Percentiles rank a stretch among this genome's conserved stretches.
Evolutionary conservation across 805 yeast species (phyloP).

Genomic region (Candida endomychidarum): DNA sequence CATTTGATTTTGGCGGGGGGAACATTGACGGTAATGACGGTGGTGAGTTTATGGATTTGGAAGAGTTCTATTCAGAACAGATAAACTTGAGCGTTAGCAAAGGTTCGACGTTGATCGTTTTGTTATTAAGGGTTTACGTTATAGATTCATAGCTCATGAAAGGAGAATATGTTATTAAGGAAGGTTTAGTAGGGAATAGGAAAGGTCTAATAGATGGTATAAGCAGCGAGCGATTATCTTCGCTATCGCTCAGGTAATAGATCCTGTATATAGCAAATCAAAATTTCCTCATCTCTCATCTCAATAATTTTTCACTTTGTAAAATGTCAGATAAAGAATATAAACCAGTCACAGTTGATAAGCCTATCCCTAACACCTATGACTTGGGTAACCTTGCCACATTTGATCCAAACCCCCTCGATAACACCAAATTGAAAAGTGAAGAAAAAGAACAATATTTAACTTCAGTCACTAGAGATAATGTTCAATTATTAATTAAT

Average conservation of each 20-base stretch:
- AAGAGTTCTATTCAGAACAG: slow-evolving; percentile 40
- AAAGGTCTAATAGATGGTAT: too few species aligned
- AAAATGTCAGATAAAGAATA: slow-evolving; percentile 23
- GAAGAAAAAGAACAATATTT: slow-evolving; percentile 62
- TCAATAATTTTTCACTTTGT: slow-evolving; percentile 4
- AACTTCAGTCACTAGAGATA: slow-evolving; percentile 75
- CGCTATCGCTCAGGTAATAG: too few species aligned
- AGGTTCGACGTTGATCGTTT: too few species aligned
- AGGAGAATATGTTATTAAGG: too few species aligned
- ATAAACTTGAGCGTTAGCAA: too few species aligned
- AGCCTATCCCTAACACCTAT: slow-evolving; percentile 82
- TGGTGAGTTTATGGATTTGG: slow-evolving; percentile 66
- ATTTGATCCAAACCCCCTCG: slow-evolving; percentile 87
- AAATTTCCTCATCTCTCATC: slow-evolving; percentile 13
- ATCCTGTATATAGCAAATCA: slow-evolving; percentile 5
- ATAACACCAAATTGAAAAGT: slow-evolving; percentile 54
- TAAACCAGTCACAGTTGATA: slow-evolving; percentile 85
- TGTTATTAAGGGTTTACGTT: too few species aligned
- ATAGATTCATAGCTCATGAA: too few species aligned
- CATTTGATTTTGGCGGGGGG: slow-evolving; percentile 65
- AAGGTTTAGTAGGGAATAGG: too few species aligned
- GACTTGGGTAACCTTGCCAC: slow-evolving; percentile 91
- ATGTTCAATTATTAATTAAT: slow-evolving; percentile 86
- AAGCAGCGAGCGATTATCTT: too few species aligned
- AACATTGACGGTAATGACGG: slow-evolving; percentile 63